Base-by-base conservation (phyloP, 1,139 yeast species). In the Meyerozyma athensensis region DNA sequence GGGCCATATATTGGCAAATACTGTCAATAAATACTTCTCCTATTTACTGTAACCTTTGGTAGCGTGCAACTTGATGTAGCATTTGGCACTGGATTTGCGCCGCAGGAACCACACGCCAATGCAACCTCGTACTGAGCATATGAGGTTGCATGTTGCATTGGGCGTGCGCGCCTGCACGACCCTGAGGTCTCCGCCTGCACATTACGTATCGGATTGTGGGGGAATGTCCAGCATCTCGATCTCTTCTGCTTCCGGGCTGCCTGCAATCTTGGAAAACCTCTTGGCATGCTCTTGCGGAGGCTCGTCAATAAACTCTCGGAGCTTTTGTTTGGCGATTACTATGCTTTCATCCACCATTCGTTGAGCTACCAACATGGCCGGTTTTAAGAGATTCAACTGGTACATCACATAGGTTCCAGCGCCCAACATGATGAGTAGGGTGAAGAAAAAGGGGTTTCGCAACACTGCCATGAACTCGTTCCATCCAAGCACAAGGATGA, bases 381-480 rank as follows among this genome's bases (percentile, higher is more conserved):
- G 96, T 6, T 82, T 83, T 64, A 90, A 74, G 58, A 90, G 63
- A 48, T 83, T 83, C 58, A 83, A 69, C 37, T 74, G 73, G 55
- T 86, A 84, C 46, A 89, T 73, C 37, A 83, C 72, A 54, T 83
- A 87, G 2, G 74, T 58, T 2, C 77, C 83, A 0, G 84, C 87
- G 1, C 75, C 77, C 1, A 70, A 30, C 2, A 85, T 47, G 36
- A 89, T 53, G 8, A 77, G 45, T 7, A 77, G 52, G 38, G 82
- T 62, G 14, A 87, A 65, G 51, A 89, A 81, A 49, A 83, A 72
- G 20, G 98, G 98, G 57, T 86, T 90, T 45, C 95, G 74, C 36
- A 92, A 54, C 17, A 92, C 78, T 7, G 95, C 84, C 84, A 89
- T 77, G 50, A 92, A 84, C 67, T 94, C 97, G 59, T 90, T 90